A percentile compares a stretch with the other conserved stretches of the same genome.
Evolutionary conservation across 805 yeast genomes (phyloP).

Genomic region (Millerago galiae): DNA sequence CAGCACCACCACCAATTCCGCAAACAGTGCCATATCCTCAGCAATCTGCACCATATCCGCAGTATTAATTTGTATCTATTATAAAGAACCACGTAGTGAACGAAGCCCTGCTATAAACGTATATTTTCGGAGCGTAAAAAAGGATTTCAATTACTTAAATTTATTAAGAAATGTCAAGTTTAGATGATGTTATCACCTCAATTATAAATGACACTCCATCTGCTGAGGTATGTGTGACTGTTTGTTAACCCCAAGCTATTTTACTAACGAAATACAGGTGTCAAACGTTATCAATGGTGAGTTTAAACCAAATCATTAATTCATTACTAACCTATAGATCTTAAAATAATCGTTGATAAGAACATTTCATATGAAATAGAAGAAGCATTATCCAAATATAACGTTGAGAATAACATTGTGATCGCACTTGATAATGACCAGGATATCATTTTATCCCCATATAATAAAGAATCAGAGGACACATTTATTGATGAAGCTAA

Average conservation of each 20-base stretch:
- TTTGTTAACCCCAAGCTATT: slow-evolving; percentile 3
- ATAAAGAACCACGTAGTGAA: background rate
- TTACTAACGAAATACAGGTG: slow-evolving; percentile 8
- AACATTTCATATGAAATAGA: slow-evolving; percentile 28
- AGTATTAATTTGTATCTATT: background rate
- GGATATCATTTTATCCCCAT: slow-evolving; percentile 39
- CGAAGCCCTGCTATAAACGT: background rate
- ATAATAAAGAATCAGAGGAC: slow-evolving; percentile 42
- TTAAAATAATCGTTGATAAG: slow-evolving; percentile 37
- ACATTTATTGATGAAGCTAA: slow-evolving; percentile 45
- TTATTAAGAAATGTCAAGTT: slow-evolving; percentile 6
- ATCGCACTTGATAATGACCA: slow-evolving; percentile 26
- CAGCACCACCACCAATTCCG: slow-evolving; percentile 5
- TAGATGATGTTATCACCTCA: slow-evolving; percentile 13
- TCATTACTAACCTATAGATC: slow-evolving; percentile 25
- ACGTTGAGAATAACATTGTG: slow-evolving; percentile 31
- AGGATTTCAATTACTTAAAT: too few relatives aligned
- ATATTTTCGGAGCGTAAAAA: background rate
- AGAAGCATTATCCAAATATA: slow-evolving; percentile 34
- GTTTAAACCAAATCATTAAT: too few relatives aligned
- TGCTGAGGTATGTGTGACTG: slow-evolving; percentile 36
- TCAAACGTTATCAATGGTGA: slow-evolving; percentile 28
- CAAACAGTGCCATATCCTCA: slow-evolving; percentile 4
- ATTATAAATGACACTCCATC: slow-evolving; percentile 49
- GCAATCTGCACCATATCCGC: slow-evolving; percentile 6